Conservation (phyloP, 1,284 basidiomycete genomes). For the Fistulina hepatica region DNA sequence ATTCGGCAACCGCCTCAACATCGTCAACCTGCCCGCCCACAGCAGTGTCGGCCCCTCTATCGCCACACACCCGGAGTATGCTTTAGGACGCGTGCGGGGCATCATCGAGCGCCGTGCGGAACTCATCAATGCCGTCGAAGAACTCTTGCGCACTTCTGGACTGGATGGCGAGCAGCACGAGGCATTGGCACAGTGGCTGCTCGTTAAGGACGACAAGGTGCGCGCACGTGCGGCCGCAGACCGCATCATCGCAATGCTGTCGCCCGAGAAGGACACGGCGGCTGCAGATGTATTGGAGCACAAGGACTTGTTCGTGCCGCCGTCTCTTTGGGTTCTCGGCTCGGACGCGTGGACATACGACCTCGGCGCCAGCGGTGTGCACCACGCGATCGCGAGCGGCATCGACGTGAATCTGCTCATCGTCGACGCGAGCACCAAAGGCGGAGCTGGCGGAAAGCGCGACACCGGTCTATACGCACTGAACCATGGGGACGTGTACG, state of each 20-base stretch:
- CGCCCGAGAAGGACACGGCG: conserved; percentile 41
- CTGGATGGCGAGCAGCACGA: conserved; percentile 54
- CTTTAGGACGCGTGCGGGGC: conserved; percentile 82
- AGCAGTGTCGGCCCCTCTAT: conserved; percentile 57
- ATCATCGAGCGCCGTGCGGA: conserved; percentile 63
- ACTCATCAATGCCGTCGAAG: conserved; percentile 52
- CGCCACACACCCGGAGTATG: conserved; percentile 88
- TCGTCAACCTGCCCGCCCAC: conserved; percentile 76
- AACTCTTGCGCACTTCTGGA: conserved; percentile 39
- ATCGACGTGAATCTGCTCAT: conserved; percentile 94
- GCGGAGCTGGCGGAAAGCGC: too few relatives aligned
- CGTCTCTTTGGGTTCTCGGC: conserved; percentile 91
- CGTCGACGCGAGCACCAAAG: conserved; percentile 59
- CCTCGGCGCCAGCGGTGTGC: conserved; percentile 90
- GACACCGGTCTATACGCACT: conserved; percentile 96
- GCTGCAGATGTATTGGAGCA: conserved; percentile 50
- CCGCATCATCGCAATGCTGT: conserved; percentile 51
- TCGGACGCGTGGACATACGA: conserved; percentile 98
- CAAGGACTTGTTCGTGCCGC: conserved; percentile 49
- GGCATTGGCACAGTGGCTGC: conserved; percentile 65
- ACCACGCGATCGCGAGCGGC: conserved; percentile 86
- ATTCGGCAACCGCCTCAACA: conserved; percentile 74
- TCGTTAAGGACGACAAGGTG: conserved; percentile 45
- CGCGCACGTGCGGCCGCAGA: conserved; percentile 66
- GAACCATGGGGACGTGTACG: conserved; percentile 96